Percentiles rank a stretch among this genome's conserved stretches.
Evolutionary conservation across 2,329 filamentous ascomycete genomes (phyloP).

Genomic region (Scytalidium sp.): DNA sequence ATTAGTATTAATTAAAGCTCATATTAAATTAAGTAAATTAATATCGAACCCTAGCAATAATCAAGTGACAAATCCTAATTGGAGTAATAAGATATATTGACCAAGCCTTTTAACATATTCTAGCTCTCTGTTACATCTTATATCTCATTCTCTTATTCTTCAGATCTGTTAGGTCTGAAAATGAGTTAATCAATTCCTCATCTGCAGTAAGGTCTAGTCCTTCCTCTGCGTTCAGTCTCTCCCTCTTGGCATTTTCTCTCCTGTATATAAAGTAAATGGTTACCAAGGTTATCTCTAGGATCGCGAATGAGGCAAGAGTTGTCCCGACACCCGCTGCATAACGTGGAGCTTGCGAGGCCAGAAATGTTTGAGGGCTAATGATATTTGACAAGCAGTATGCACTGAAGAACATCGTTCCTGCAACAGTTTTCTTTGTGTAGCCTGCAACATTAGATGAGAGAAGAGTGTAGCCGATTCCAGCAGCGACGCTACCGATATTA

Average conservation of each 20-base stretch:
- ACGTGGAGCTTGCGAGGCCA: constrained; percentile 1
- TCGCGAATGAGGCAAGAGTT: not conserved
- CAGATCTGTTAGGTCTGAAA: constrained; percentile 5
- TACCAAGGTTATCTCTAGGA: not conserved
- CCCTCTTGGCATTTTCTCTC: constrained; percentile 1
- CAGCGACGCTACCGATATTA: not conserved
- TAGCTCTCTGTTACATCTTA: not conserved
- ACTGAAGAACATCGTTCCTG: not conserved
- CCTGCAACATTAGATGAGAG: constrained; percentile 49
- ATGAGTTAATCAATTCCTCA: constrained; percentile 5
- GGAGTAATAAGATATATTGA: not conserved
- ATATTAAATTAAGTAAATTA: too few species aligned
- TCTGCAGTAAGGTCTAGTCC: not conserved
- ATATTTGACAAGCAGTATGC: constrained; percentile 4
- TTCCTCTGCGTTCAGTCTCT: not conserved
- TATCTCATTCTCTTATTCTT: constrained; percentile 4
- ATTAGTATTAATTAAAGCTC: too few species aligned
- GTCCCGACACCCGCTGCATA: constrained; percentile 2
- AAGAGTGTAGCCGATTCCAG: constrained; percentile 40
- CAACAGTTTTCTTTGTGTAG: constrained; percentile 43
- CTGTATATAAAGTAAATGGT: constrained; percentile 4
- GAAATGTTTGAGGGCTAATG: constrained; percentile 1
- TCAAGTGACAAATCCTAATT: not conserved
- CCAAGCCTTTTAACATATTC: not conserved
- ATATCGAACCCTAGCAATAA: too few species aligned